Conservation (phyloP, 2,329 filamentous ascomycete species). For the Byssoonygena ceratinophila region DNA sequence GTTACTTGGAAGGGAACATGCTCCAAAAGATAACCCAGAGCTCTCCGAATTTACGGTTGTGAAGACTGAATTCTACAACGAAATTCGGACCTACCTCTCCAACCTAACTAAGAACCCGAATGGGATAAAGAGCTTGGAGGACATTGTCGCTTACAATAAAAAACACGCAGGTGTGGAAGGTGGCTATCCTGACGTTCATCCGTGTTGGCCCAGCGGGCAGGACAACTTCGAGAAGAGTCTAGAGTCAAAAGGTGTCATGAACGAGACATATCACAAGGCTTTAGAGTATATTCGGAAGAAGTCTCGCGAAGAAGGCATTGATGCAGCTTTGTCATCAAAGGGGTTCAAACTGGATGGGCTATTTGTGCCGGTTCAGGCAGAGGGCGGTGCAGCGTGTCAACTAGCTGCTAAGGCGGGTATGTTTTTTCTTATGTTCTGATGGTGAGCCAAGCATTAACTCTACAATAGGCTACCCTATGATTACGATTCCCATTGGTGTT, state of each 20-base stretch:
- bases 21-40: conserved; percentile 26
- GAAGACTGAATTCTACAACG: conserved; percentile 53
- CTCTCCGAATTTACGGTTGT: conserved; percentile 64
- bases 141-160: conserved; percentile 55
- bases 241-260: conserved; percentile 48
- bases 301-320: conserved; percentile 54
- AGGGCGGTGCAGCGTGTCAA: conserved; percentile 10
- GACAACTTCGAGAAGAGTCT: conserved; percentile 58
- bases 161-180: conserved; percentile 58
- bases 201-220: conserved; percentile 60
- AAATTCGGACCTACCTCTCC: conserved; percentile 53
- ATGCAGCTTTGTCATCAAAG: conserved; percentile 48
- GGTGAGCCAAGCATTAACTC: conserved; percentile 47
- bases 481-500: conserved; percentile 57
- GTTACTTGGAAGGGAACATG: conserved; percentile 10
- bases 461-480: conserved; percentile 56
- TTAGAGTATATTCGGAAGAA: conserved; percentile 50
- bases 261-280: conserved; percentile 58
- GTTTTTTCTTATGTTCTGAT: conserved; percentile 20
- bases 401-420: conserved; percentile 14
- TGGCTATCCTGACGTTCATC: conserved; percentile 49
- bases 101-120: conserved; percentile 49
- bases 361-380: conserved; percentile 56
- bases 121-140: conserved; percentile 48
- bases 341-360: conserved; percentile 47